These are phyloP conservation scores for Gomphus bonarii DNA, from an alignment of 1,284 basidiomycete genomes.

Conservation along the genomic window DNA sequence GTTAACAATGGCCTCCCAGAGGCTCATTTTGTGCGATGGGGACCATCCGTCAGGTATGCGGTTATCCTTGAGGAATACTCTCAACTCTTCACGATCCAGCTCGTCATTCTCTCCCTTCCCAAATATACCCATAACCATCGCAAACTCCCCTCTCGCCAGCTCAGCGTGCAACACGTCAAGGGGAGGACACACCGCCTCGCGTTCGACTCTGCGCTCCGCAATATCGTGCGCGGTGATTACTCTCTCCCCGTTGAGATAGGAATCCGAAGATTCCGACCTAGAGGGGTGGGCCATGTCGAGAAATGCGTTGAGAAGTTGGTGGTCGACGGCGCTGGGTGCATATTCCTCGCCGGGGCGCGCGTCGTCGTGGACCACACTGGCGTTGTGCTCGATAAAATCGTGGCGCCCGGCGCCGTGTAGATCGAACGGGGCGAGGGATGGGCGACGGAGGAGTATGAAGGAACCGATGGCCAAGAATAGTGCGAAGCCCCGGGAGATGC, in stretches of 20 bases:
- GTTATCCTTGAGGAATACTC: conserved; percentile 25
- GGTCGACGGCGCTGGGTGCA: conserved; percentile 26
- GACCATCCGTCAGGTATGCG: conserved; percentile 20
- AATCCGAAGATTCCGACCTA: background rate
- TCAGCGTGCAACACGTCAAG: conserved; percentile 37
- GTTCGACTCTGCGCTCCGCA: conserved; percentile 38
- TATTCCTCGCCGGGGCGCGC: conserved; percentile 8
- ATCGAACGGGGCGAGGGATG: conserved; percentile 21
- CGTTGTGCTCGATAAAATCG: conserved; percentile 41
- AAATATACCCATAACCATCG: conserved; percentile 40
- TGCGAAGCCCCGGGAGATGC: conserved; percentile 26
- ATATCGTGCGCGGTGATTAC: conserved; percentile 21
- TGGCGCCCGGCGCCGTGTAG: conserved; percentile 30
- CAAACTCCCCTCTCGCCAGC: conserved; percentile 56
- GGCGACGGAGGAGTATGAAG: conserved; percentile 19
- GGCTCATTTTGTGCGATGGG: background rate
- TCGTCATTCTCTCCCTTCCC: conserved; percentile 14
- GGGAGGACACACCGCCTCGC: conserved; percentile 21
- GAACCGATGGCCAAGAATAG: conserved; percentile 22
- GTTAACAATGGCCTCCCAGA: background rate
- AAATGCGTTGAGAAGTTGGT: background rate
- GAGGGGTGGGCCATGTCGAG: background rate
- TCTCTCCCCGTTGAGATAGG: background rate
- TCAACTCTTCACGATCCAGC: conserved; percentile 18
- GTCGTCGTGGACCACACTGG: conserved; percentile 37